Evolutionary conservation across 305 asterid species (phyloP), one percentile per base, ranked within the genome.

Genomic region (Plantago lanceolata): DNA sequence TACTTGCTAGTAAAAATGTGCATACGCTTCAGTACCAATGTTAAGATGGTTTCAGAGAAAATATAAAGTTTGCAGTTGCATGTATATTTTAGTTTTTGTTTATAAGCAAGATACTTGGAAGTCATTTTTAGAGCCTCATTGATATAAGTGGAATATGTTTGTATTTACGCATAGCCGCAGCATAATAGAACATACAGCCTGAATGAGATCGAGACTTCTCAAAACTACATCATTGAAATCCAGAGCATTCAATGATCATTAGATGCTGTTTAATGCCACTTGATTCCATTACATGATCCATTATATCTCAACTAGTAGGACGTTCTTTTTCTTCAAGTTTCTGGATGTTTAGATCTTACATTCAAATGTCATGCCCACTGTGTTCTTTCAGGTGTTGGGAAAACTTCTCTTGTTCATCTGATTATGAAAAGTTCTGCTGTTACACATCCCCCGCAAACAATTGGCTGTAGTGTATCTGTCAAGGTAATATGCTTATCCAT

Each of bases 321-420:
- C 24, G 19, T 17, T 15, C 13, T 40, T 21, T 40, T 21, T 18
- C 45, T 4, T 45, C 6, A 9, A n/a, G 31, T 18, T 26, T 54
- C 33, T 4, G 13, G 13, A 14, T 28, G 18, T 31, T 19, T 4
- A 6, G 47, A 53, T 68, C 26, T 16, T 43, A 50, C 12, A 18
- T 29, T 71, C 48, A 65, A 31, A 4, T 33, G 26, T 29, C 18
- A 49, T 24, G 49, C 52, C 60, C 44, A 63, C 35, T 69, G 54
- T 65, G 20, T 62, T 71, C 57, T 57, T 51, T 63, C 73, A 93
- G 97, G 97, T 73, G 96, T 93, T 63, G 97, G 97, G 49, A 93
- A 93, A 75, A 87, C 96, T 72, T 89, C 97, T 71, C 95, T 93
- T 60, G 90, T 90, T 75, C 94, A 93, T 84, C 85, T 93, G 70